These are phyloP conservation scores for Metschnikowia noctiluminum DNA, from an alignment of 805 yeast genomes.

Conservation along the genomic window DNA sequence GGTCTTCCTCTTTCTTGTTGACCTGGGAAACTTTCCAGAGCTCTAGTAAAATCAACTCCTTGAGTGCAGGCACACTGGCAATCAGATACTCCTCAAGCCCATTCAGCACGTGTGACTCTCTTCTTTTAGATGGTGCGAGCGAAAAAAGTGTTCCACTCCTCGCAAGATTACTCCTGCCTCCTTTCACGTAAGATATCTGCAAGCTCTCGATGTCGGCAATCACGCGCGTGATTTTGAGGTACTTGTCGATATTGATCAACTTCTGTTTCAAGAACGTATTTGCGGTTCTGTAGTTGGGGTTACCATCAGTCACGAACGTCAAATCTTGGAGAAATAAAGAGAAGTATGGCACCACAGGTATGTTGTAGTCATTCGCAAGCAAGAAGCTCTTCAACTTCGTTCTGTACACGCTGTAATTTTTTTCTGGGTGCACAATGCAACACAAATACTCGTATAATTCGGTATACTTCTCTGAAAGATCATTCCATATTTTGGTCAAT, in stretches of 20 bases:
- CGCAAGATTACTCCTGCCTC: slow-evolving; percentile 10
- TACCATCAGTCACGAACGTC: slow-evolving; percentile 81
- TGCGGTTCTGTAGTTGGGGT: slow-evolving; percentile 61
- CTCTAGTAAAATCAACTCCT: slow-evolving; percentile 62
- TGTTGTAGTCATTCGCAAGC: slow-evolving; percentile 43
- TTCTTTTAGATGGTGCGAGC: slow-evolving; percentile 12
- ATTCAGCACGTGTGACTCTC: neutral
- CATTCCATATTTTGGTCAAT: slow-evolving; percentile 56
- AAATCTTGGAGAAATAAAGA: slow-evolving; percentile 74
- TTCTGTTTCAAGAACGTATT: slow-evolving; percentile 54
- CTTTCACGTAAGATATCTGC: slow-evolving; percentile 55
- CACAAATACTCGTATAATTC: slow-evolving; percentile 63
- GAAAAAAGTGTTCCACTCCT: slow-evolving; percentile 25
- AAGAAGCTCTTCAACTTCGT: slow-evolving; percentile 56
- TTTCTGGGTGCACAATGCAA: slow-evolving; percentile 69
- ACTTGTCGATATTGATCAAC: slow-evolving; percentile 71
- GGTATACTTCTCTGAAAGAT: slow-evolving; percentile 54
- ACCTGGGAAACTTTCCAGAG: slow-evolving; percentile 67
- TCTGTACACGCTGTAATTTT: slow-evolving; percentile 69
- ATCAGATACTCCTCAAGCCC: slow-evolving; percentile 36
- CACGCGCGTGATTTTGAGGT: slow-evolving; percentile 60
- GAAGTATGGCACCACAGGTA: slow-evolving; percentile 75
- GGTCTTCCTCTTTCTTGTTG: slow-evolving; percentile 57
- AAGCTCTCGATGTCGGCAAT: slow-evolving; percentile 64
- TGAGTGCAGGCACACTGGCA: slow-evolving; percentile 42